Percentiles rank a stretch among this genome's conserved stretches.
phyloP scores from a whole-genome alignment of 495 filamentous ascomycete species.

The Elasticomyces elasticus region DNA sequence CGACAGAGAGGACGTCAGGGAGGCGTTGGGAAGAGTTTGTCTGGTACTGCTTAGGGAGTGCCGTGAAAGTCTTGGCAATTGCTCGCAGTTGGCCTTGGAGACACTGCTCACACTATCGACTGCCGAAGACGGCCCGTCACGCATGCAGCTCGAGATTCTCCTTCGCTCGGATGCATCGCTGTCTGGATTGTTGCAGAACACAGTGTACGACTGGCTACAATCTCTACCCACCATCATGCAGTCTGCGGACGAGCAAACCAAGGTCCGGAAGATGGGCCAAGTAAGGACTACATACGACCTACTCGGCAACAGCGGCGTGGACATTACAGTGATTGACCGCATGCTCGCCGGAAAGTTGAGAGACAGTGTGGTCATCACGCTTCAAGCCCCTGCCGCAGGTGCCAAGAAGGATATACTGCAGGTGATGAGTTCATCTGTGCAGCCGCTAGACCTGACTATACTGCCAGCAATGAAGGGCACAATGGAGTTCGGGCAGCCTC shows the following conservation, averaged over 20 bases:
- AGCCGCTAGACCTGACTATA: conserved; percentile 12
- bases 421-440: conserved; percentile 28
- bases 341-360: conserved; percentile 54
- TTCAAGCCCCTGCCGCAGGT: conserved; percentile 23
- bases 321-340: conserved; percentile 59
- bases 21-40: conserved; percentile 59
- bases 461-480: not conserved
- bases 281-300: conserved; percentile 65
- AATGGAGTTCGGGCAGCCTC: conserved; percentile 21
- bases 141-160: conserved; percentile 43
- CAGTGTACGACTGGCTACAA: conserved; percentile 69
- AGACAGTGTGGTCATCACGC: conserved; percentile 42
- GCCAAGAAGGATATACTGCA: not conserved
- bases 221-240: conserved; percentile 76
- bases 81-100: conserved; percentile 63
- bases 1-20: conserved; percentile 58
- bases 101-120: conserved; percentile 66
- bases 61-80: conserved; percentile 58
- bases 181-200: conserved; percentile 57
- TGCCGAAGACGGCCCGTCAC: not conserved
- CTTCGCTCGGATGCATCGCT: conserved; percentile 54
- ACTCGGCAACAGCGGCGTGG: conserved; percentile 52
- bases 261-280: conserved; percentile 59
- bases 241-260: conserved; percentile 67
- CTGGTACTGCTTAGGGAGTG: conserved; percentile 66